Evolutionary conservation across 202 grass and related monocot genomes (phyloP).

Genomic region (Musa balbisiana): DNA sequence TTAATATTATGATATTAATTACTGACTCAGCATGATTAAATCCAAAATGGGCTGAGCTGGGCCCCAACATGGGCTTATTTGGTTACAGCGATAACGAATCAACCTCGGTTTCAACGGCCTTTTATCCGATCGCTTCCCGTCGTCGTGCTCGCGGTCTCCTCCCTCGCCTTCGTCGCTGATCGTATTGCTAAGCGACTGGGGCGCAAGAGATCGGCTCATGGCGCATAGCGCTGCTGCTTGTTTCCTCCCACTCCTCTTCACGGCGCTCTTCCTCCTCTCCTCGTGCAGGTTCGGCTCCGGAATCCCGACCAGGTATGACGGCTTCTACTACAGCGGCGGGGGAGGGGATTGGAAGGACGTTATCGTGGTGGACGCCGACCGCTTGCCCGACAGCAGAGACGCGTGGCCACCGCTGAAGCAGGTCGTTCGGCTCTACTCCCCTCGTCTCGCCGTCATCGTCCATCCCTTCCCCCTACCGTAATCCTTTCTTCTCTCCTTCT

Average conservation of each 20-base stretch:
- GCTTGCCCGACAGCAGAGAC: constrained; percentile 69
- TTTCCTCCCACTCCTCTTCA: background rate
- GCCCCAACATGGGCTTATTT: too few relatives aligned
- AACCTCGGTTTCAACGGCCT: too few relatives aligned
- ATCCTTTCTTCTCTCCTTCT: background rate
- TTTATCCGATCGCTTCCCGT: too few relatives aligned
- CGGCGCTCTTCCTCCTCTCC: background rate
- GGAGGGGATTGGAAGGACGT: constrained; percentile 44
- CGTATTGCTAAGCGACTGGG: background rate
- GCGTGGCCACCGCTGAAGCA: constrained; percentile 54
- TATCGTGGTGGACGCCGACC: constrained; percentile 80
- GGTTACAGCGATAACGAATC: too few relatives aligned
- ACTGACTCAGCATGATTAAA: too few relatives aligned
- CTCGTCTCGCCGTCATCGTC: constrained; percentile 59
- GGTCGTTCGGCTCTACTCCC: constrained; percentile 45
- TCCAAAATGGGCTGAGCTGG: too few relatives aligned
- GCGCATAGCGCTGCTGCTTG: background rate
- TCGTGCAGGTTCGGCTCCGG: constrained; percentile 25
- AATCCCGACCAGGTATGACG: constrained; percentile 55
- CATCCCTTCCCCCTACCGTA: constrained; percentile 97
- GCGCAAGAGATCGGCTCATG: background rate
- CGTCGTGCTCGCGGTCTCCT: too few relatives aligned
- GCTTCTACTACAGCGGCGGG: constrained; percentile 49
- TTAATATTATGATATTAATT: too few relatives aligned
- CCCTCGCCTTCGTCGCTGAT: background rate